Conservation (phyloP, 805 yeast species). For the Kodamaea kakaduensis region DNA sequence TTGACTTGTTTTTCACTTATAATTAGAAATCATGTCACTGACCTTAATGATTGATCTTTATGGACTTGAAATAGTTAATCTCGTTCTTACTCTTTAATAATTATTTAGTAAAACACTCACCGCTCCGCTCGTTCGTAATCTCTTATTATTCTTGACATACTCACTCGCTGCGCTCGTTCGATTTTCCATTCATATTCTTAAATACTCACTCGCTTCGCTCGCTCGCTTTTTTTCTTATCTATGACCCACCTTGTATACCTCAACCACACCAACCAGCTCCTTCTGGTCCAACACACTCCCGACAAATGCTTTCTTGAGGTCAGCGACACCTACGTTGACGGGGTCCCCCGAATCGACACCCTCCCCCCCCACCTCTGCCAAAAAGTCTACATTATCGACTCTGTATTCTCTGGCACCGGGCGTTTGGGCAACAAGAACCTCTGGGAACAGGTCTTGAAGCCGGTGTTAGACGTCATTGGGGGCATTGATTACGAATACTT, state of each 20-base stretch:
- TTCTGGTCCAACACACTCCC: slow-evolving; percentile 6
- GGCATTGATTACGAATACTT: slow-evolving; percentile 35
- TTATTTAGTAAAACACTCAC: too few relatives aligned
- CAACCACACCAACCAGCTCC: slow-evolving; percentile 6
- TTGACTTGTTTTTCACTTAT: too few relatives aligned
- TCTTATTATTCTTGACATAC: too few relatives aligned
- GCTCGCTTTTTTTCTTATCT: too few relatives aligned
- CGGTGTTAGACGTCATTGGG: slow-evolving; percentile 40
- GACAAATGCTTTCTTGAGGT: slow-evolving; percentile 2
- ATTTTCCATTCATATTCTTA: too few relatives aligned
- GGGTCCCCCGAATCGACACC: neutral
- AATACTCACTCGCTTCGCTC: too few relatives aligned
- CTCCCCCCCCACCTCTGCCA: slow-evolving; percentile 9
- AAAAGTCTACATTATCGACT: slow-evolving; percentile 41
- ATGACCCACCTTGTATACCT: slow-evolving; percentile 6
- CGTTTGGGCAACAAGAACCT: slow-evolving; percentile 29
- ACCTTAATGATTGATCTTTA: too few relatives aligned
- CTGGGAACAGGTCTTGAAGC: slow-evolving; percentile 41
- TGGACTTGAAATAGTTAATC: too few relatives aligned
- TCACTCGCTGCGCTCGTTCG: too few relatives aligned
- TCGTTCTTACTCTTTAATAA: too few relatives aligned
- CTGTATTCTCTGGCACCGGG: slow-evolving; percentile 48
- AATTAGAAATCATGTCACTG: too few relatives aligned
- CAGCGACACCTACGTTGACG: neutral
- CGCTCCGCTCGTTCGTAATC: too few relatives aligned